These are phyloP conservation scores for Boletus coccyginus DNA, from an alignment of 768 basidiomycete genomes.

Conservation along the genomic window DNA sequence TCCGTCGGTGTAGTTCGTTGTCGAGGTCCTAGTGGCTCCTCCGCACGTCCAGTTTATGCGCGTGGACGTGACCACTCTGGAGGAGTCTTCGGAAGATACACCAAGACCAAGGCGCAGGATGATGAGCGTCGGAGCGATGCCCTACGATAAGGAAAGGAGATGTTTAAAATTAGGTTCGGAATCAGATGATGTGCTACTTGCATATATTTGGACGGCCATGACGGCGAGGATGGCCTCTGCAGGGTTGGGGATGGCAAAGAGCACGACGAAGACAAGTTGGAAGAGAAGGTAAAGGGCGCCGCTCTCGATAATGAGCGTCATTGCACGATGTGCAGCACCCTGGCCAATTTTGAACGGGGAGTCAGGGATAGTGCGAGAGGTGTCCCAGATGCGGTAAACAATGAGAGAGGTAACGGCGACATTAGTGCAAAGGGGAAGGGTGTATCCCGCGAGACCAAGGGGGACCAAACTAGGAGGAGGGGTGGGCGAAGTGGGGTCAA, in stretches of 20 bases:
- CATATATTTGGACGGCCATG: slow-evolving; percentile 41
- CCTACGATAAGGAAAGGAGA: slow-evolving; percentile 15
- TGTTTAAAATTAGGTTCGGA: not conserved
- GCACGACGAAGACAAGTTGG: slow-evolving; percentile 40
- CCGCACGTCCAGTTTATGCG: slow-evolving; percentile 22
- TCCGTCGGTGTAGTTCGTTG: slow-evolving; percentile 21
- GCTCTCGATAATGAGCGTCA: slow-evolving; percentile 38
- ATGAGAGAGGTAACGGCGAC: slow-evolving; percentile 42
- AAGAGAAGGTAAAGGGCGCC: slow-evolving; percentile 38
- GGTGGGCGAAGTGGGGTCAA: slow-evolving; percentile 28
- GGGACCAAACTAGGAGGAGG: slow-evolving; percentile 36
- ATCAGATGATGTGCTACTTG: slow-evolving; percentile 16
- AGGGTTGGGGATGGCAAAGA: slow-evolving; percentile 33
- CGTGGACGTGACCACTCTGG: slow-evolving; percentile 17
- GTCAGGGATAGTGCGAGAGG: slow-evolving; percentile 13
- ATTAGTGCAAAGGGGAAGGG: slow-evolving; percentile 42
- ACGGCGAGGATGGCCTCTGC: slow-evolving; percentile 38
- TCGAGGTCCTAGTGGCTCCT: slow-evolving; percentile 14
- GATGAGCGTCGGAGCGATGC: slow-evolving; percentile 36
- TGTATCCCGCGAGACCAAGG: slow-evolving; percentile 35
- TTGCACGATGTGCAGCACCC: slow-evolving; percentile 24
- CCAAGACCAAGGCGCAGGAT: slow-evolving; percentile 35
- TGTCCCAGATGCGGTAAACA: slow-evolving; percentile 37
- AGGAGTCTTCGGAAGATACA: slow-evolving; percentile 25
- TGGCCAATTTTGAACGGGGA: slow-evolving; percentile 10